These are phyloP conservation scores for Pseudogymnoascus verrucosus DNA, from an alignment of 2,329 filamentous ascomycete species.

Conservation along the genomic window DNA sequence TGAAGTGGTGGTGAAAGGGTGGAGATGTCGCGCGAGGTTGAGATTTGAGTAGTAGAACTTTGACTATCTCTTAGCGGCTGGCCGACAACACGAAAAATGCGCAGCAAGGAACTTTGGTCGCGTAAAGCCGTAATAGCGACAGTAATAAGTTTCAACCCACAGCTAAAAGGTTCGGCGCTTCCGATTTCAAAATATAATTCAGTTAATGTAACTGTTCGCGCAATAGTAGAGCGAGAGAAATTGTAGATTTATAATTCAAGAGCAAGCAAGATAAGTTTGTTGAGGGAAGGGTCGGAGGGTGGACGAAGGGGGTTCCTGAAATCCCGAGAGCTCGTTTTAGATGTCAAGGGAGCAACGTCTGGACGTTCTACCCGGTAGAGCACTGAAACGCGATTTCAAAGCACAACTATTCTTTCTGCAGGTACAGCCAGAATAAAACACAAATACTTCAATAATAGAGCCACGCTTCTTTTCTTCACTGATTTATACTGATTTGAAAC, in stretches of 20 bases:
- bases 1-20: conserved; percentile 2
- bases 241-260: background rate
- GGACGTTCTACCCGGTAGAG: background rate
- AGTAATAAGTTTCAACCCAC: background rate
- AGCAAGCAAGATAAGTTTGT: background rate
- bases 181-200: background rate
- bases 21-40: conserved; percentile 7
- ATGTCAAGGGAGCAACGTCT: background rate
- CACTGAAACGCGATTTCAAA: background rate
- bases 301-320: background rate
- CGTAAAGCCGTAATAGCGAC: background rate
- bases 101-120: background rate
- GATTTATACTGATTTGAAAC: background rate
- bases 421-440: background rate
- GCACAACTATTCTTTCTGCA: background rate
- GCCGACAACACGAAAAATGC: conserved; percentile 2
- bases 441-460: background rate
- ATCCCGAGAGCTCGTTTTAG: background rate
- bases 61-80: conserved; percentile 8
- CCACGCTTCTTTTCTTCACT: background rate
- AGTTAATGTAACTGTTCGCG: background rate
- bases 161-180: background rate
- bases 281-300: background rate
- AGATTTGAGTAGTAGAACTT: conserved; percentile 9
- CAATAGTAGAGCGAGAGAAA: background rate